Percentiles rank a stretch among this genome's conserved stretches.
Conservation (phyloP, 2,329 filamentous ascomycete species). For the Lachnellula subtilissima region DNA sequence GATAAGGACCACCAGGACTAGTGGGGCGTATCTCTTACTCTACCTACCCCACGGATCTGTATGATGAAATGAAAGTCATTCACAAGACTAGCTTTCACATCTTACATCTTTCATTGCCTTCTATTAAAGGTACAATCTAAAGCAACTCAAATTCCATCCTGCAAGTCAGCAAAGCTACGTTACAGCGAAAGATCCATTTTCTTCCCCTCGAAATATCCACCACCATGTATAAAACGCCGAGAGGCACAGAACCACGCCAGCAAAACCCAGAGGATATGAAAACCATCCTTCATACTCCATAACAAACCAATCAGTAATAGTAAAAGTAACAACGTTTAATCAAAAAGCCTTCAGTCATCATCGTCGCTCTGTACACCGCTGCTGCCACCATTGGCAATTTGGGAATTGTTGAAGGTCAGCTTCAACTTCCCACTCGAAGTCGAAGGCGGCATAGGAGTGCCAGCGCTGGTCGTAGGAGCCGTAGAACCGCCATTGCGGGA, state of each 20-base stretch:
- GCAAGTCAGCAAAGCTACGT: not conserved
- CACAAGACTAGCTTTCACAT: no score
- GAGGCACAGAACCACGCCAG: not conserved
- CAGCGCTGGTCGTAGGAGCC: slow-evolving; percentile 52
- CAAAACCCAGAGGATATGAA: slow-evolving; percentile 4
- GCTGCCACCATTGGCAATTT: slow-evolving; percentile 36
- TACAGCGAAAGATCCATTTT: slow-evolving; percentile 1
- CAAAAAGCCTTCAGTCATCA: slow-evolving; percentile 33
- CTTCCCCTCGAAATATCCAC: not conserved
- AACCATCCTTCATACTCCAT: slow-evolving; percentile 11
- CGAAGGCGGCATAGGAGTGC: slow-evolving; percentile 57
- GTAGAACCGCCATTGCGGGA: slow-evolving; percentile 31
- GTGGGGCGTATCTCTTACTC: no score
- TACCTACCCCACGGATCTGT: no score
- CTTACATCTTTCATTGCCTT: not conserved
- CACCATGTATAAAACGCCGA: not conserved
- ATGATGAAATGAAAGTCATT: no score
- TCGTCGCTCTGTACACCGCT: slow-evolving; percentile 49
- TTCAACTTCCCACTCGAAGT: slow-evolving; percentile 55
- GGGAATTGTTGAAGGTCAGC: slow-evolving; percentile 51
- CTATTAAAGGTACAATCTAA: slow-evolving; percentile 1
- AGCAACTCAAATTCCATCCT: not conserved
- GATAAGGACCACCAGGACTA: no score
- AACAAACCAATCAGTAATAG: slow-evolving; percentile 2
- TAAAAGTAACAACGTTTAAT: not conserved